Evolutionary conservation across 176 grass and related monocot genomes (phyloP).

Genomic region (Areca catechu): DNA sequence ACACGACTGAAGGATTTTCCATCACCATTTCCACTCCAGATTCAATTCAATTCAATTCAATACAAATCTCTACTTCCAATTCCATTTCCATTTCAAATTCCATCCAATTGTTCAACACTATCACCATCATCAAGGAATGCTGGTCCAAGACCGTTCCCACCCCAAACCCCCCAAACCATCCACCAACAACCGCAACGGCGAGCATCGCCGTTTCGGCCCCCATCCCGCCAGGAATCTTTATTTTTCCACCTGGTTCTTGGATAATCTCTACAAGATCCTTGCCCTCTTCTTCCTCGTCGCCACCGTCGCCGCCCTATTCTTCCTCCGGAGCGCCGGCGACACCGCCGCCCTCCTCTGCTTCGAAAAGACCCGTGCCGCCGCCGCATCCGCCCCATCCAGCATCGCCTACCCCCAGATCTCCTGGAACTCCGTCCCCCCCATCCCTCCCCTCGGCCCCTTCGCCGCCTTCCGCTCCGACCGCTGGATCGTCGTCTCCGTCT

Average conservation of each 20-base stretch:
- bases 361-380: conserved; percentile 30
- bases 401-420: conserved; percentile 54
- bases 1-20: no score
- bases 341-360: conserved; percentile 72
- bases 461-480: conserved; percentile 71
- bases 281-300: conserved; percentile 47
- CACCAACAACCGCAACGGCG: conserved; percentile 20
- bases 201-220: conserved; percentile 33
- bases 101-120: neutral
- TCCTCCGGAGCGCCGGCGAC: conserved; percentile 69
- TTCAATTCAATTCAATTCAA: neutral
- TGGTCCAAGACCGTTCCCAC: conserved; percentile 55
- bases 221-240: conserved; percentile 67
- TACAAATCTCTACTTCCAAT: no score
- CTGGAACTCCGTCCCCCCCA: conserved; percentile 55
- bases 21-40: no score
- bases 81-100: conserved; percentile 19
- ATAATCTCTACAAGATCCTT: conserved; percentile 75
- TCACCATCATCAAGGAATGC: conserved; percentile 29
- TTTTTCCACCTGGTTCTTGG: conserved; percentile 67
- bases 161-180: neutral
- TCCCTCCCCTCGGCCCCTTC: conserved; percentile 28
- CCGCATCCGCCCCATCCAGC: conserved; percentile 21
- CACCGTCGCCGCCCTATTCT: conserved; percentile 69
- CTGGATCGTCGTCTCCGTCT: conserved; percentile 91